phyloP scores from a whole-genome alignment of 768 basidiomycete species.

The Lyophyllum shimeji region DNA sequence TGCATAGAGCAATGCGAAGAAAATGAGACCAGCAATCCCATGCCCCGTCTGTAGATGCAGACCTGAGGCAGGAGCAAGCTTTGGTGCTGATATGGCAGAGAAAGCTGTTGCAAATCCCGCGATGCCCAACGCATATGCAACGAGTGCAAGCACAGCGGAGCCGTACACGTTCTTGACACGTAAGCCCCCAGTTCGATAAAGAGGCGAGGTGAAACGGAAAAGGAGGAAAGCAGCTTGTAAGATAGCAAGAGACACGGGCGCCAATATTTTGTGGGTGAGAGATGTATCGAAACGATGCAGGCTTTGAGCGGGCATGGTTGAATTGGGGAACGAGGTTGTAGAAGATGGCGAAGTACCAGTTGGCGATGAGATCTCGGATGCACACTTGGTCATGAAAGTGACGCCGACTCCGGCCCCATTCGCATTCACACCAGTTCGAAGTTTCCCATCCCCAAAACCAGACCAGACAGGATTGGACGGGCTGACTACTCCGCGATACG shows the following conservation, averaged over 20 bases:
- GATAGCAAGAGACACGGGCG: constrained; percentile 43
- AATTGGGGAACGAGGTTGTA: constrained; percentile 19
- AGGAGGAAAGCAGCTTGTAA: constrained; percentile 35
- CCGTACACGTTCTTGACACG: constrained; percentile 4
- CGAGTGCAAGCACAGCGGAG: constrained; percentile 37
- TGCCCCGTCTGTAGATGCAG: constrained; percentile 57
- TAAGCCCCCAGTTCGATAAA: constrained; percentile 5
- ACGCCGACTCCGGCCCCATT: constrained; percentile 66
- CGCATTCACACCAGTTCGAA: constrained; percentile 64
- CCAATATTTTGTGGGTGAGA: constrained; percentile 42
- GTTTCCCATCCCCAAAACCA: constrained; percentile 62
- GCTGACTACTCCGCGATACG: constrained; percentile 65
- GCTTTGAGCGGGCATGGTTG: constrained; percentile 11
- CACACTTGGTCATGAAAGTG: constrained; percentile 61
- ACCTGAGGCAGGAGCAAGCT: constrained; percentile 20
- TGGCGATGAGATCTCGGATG: constrained; percentile 31
- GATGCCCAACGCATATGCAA: constrained; percentile 57
- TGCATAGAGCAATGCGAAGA: constrained; percentile 63
- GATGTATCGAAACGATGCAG: constrained; percentile 32
- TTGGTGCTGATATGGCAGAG: constrained; percentile 45
- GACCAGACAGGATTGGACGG: constrained; percentile 56
- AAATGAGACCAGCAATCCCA: constrained; percentile 60
- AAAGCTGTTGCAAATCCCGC: constrained; percentile 64
- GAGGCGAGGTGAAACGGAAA: constrained; percentile 29
- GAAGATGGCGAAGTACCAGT: constrained; percentile 22